Evolutionary conservation across 2,329 filamentous ascomycete genomes (phyloP).

Genomic region (Hawksworthiomyces lignivorus): DNA sequence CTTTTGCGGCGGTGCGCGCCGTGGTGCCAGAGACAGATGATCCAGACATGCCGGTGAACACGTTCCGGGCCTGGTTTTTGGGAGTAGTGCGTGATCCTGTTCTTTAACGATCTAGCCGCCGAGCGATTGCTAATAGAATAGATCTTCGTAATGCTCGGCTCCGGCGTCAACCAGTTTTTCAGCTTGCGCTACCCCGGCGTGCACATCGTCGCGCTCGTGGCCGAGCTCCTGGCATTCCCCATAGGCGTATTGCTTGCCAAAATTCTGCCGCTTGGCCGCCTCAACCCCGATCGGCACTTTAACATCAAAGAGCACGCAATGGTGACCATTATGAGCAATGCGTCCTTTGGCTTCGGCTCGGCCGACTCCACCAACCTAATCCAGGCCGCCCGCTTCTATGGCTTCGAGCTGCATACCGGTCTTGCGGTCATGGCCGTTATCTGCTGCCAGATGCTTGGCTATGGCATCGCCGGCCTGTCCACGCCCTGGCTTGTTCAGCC

Average conservation of each 20-base stretch:
- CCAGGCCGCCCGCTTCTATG: slow-evolving; percentile 34
- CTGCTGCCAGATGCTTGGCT: slow-evolving; percentile 30
- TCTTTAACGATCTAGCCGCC: no score
- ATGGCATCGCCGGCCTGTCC: slow-evolving; percentile 30
- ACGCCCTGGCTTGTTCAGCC: slow-evolving; percentile 29
- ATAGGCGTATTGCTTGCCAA: slow-evolving; percentile 32
- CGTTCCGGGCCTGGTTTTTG: slow-evolving; percentile 35
- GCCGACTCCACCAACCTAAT: slow-evolving; percentile 39
- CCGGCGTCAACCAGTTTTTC: slow-evolving; percentile 40
- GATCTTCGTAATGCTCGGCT: slow-evolving; percentile 37
- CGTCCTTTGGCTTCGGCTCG: slow-evolving; percentile 37
- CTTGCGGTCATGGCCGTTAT: slow-evolving; percentile 30
- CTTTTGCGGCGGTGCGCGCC: slow-evolving; percentile 24
- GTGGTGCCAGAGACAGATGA: slow-evolving; percentile 27
- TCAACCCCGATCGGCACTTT: slow-evolving; percentile 35
- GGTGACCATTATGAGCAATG: slow-evolving; percentile 40
- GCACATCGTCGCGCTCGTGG: slow-evolving; percentile 36
- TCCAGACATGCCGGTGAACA: slow-evolving; percentile 32
- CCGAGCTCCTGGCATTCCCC: slow-evolving; percentile 36
- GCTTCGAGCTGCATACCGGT: slow-evolving; percentile 29
- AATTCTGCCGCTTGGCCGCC: slow-evolving; percentile 28
- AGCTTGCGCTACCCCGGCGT: slow-evolving; percentile 37
- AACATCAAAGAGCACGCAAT: slow-evolving; percentile 40
- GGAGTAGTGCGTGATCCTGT: slow-evolving; percentile 25
- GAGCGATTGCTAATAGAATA: slow-evolving; percentile 10